Base-by-base conservation (phyloP, 164 flowering plant genomes). In the Liquidambar formosana region DNA sequence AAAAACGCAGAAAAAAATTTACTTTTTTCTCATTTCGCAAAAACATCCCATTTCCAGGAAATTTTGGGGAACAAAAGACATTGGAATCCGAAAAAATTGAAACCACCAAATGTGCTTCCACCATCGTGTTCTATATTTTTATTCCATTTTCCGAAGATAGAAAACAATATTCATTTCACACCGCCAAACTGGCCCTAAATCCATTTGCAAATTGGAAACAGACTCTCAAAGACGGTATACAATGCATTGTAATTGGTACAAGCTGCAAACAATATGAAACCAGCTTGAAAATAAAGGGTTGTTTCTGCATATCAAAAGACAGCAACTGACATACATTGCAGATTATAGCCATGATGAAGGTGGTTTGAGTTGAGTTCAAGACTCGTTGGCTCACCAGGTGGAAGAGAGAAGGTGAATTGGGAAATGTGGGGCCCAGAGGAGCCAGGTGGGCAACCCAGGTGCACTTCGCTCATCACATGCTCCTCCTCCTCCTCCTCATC, bases 401-500 rank as follows among this genome's bases (percentile, higher is more conserved):
- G 92, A 48, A 71, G 22, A 54, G 86, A 83, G 80, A 91, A 71
- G 68, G 87, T 77, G 87, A 93, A 93, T 75, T 70, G 80, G 59
- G 96, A 86, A 69, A 85, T 41, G 73, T 79, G 76, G 26, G 89
- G 84, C 0, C 86, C 89, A 27, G 84, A 61, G 53, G 67, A 54
- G 62, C 71, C 57, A 25, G 98, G 92, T 1, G 98, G 96, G 70
- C 98, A 91, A 8, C 97, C 97, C 21, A 91, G 74, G 76, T 91
- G 98, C 23, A 94, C 86, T 75, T 94, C 98, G 76, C 98, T 94
- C 98, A 91, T 94, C 78, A 94, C 97, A 38, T 71, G 79, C 26
- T 85, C 85, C 18, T 57, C 75, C 19, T 56, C 77, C 22, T 48
- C 75, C 21, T 47, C 63, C 10, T 51, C 9, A 60, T 46, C 33